These are phyloP conservation scores for Paecilomyces dactylethromorphus DNA, from an alignment of 2,329 filamentous ascomycete genomes.

Conservation along the genomic window DNA sequence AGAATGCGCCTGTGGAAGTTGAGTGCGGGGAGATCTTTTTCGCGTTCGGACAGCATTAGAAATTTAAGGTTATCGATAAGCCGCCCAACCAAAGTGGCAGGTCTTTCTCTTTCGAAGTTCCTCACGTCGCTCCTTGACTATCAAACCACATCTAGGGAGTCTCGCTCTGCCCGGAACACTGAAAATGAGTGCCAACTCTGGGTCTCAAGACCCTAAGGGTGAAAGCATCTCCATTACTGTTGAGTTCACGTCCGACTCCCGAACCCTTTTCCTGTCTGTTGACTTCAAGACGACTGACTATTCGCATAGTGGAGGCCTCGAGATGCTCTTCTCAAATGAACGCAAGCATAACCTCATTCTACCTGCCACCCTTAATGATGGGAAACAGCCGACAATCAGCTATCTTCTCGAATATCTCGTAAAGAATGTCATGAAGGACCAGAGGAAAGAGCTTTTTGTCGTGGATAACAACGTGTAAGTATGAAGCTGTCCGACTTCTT, in stretches of 20 bases:
- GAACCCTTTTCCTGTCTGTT: constrained; percentile 2
- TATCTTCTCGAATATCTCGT: constrained; percentile 76
- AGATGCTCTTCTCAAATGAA: constrained; percentile 86
- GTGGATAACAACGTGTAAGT: constrained; percentile 82
- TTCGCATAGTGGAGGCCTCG: constrained; percentile 69
- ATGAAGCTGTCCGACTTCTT: not conserved
- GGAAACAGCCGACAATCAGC: constrained; percentile 60
- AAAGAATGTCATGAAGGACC: constrained; percentile 75
- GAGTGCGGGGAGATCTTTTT: not conserved
- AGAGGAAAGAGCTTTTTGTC: constrained; percentile 80
- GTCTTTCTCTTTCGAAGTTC: not conserved
- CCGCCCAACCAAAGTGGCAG: constrained; percentile 1
- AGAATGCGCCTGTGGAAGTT: not conserved
- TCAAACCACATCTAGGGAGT: not conserved
- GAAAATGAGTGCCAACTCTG: constrained; percentile 6
- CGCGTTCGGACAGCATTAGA: constrained; percentile 2
- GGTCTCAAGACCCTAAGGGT: constrained; percentile 2
- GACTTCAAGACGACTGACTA: constrained; percentile 2
- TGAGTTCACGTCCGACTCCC: constrained; percentile 60
- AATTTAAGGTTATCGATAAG: constrained; percentile 35
- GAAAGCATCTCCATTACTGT: constrained; percentile 55
- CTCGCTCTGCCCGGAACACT: not conserved
- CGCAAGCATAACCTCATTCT: constrained; percentile 65
- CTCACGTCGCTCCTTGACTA: not conserved
- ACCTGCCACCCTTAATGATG: constrained; percentile 55